Evolutionary conservation across 2,329 filamentous ascomycete genomes (phyloP).

Genomic region (Coniochaeta ligniaria): DNA sequence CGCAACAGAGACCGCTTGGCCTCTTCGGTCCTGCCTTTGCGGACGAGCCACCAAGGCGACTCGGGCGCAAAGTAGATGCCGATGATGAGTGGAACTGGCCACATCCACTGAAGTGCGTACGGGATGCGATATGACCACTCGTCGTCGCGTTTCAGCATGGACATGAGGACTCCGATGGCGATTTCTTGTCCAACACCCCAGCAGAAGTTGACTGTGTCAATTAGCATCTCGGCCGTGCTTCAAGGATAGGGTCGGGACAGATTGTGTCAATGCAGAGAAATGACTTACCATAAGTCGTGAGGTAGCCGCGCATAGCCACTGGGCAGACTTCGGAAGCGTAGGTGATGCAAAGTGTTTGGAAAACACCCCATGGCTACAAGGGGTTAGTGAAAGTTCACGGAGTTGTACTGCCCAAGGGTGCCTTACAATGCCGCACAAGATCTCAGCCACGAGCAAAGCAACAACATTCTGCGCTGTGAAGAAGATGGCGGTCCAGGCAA

Average conservation of each 20-base stretch:
- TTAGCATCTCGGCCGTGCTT: background rate
- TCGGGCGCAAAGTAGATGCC: constrained; percentile 61
- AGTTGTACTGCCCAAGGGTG: background rate
- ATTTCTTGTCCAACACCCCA: constrained; percentile 69
- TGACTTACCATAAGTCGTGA: constrained; percentile 16
- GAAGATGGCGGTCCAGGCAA: constrained; percentile 54
- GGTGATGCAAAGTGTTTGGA: constrained; percentile 28
- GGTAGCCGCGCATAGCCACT: constrained; percentile 30
- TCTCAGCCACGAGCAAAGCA: constrained; percentile 52
- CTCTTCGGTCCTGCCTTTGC: constrained; percentile 52
- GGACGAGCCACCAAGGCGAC: constrained; percentile 68
- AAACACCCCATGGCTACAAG: constrained; percentile 20
- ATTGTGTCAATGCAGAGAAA: background rate
- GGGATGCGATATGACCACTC: constrained; percentile 58
- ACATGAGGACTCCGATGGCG: constrained; percentile 60
- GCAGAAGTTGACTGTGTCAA: constrained; percentile 55
- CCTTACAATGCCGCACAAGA: constrained; percentile 47
- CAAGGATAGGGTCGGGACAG: background rate
- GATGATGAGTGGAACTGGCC: constrained; percentile 58
- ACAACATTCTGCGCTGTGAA: constrained; percentile 57
- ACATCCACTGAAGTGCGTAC: constrained; percentile 69
- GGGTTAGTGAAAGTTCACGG: background rate
- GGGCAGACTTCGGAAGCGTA: constrained; percentile 30
- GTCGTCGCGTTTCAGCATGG: constrained; percentile 55
- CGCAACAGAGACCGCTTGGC: constrained; percentile 59